Conservation (phyloP, 2,329 filamentous ascomycete species). For the Penicillium brasilianum region DNA sequence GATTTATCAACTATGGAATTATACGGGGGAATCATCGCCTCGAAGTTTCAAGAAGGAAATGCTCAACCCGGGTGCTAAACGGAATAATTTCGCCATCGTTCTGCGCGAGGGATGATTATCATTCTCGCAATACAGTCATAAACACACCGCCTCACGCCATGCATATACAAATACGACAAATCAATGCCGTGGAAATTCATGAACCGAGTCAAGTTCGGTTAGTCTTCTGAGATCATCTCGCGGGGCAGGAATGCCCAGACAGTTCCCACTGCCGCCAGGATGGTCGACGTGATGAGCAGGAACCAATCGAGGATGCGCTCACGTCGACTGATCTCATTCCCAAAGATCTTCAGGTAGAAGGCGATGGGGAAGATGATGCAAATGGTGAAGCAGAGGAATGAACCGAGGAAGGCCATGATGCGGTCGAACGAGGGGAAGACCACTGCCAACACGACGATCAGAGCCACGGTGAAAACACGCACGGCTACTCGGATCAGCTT, state of each 20-base stretch:
- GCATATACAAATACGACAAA: background rate
- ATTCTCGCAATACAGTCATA: background rate
- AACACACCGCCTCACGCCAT: slow-evolving; percentile 3
- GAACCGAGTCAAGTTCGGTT: slow-evolving; percentile 6
- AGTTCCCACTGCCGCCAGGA: slow-evolving; percentile 77
- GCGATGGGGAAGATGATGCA: slow-evolving; percentile 87
- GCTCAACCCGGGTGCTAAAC: slow-evolving; percentile 71
- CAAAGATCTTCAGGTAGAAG: slow-evolving; percentile 91
- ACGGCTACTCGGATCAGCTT: slow-evolving; percentile 65
- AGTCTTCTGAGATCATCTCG: slow-evolving; percentile 65
- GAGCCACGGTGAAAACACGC: slow-evolving; percentile 68
- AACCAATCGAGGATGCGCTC: slow-evolving; percentile 72
- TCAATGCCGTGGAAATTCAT: background rate
- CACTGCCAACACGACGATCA: slow-evolving; percentile 77
- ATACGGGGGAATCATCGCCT: slow-evolving; percentile 39
- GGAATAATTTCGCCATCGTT: slow-evolving; percentile 91
- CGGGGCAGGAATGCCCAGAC: slow-evolving; percentile 88
- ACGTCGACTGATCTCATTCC: slow-evolving; percentile 65
- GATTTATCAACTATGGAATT: slow-evolving; percentile 85
- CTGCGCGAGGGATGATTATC: slow-evolving; percentile 47
- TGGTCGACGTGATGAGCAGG: slow-evolving; percentile 70
- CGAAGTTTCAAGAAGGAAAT: slow-evolving; percentile 71
- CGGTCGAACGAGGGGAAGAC: slow-evolving; percentile 80
- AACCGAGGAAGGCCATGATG: slow-evolving; percentile 90
- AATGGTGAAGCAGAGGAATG: slow-evolving; percentile 88